Evolutionary conservation across 208 protist species (phyloP).

Genomic region (Naegleria lovaniensis): DNA sequence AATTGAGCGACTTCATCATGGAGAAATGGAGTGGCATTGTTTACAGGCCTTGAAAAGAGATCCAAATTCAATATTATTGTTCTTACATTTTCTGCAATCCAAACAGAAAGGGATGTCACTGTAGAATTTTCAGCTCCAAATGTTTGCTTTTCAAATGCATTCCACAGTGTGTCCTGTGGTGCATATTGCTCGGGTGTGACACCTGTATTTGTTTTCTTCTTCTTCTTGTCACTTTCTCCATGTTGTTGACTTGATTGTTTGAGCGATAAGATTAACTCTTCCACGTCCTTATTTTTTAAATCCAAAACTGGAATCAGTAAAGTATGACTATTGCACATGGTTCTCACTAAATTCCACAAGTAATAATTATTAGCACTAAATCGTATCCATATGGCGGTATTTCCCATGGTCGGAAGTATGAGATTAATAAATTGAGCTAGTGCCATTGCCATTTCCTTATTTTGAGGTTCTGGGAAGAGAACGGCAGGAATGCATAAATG

Average conservation of each 20-base stretch:
- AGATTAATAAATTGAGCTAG: neutral
- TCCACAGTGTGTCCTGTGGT: neutral
- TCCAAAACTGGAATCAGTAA: neutral
- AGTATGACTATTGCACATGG: neutral
- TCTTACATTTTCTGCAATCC: neutral
- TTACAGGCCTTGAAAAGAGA: neutral
- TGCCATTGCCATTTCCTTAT: neutral
- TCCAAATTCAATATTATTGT: neutral
- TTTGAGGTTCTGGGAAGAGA: neutral
- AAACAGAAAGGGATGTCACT: neutral
- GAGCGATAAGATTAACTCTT: neutral
- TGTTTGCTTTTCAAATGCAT: neutral
- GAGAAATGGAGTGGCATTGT: neutral
- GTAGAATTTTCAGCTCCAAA: neutral
- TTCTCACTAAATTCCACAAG: neutral
- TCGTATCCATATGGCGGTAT: neutral
- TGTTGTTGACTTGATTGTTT: neutral
- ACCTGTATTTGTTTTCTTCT: neutral
- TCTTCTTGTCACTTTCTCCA: neutral
- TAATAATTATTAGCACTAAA: neutral
- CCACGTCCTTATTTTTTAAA: neutral
- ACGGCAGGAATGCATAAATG: slow-evolving; percentile 5
- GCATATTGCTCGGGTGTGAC: neutral
- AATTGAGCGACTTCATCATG: neutral
- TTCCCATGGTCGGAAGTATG: neutral